Evolutionary conservation across 1,284 basidiomycete genomes (phyloP).

Genomic region (Malassezia nana): DNA sequence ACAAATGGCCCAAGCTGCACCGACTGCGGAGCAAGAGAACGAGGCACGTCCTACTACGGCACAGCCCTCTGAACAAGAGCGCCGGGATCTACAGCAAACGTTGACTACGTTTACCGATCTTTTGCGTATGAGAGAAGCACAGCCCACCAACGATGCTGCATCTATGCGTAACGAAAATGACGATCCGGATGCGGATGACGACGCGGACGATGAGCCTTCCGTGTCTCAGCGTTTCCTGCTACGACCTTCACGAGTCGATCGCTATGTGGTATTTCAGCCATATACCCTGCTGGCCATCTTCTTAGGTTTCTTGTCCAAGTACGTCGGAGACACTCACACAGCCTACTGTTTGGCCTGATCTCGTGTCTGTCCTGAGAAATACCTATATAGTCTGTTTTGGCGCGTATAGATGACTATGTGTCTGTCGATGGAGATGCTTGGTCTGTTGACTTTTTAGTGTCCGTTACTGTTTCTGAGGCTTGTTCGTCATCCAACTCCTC

Average conservation of each 20-base stretch:
- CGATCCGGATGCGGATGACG: slow-evolving; percentile 1
- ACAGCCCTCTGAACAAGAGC: background rate
- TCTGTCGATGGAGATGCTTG: background rate
- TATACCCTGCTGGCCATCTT: slow-evolving; percentile 8
- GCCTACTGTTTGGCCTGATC: slow-evolving; percentile 17
- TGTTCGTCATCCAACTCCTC: slow-evolving; percentile 4
- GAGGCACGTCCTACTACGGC: too few species aligned
- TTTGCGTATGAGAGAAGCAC: background rate
- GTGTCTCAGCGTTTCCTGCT: background rate
- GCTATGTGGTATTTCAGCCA: slow-evolving; percentile 7
- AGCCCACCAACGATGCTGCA: background rate
- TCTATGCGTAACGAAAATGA: background rate
- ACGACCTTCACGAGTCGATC: background rate
- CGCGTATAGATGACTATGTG: background rate
- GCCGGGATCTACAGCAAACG: background rate
- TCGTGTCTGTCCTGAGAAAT: background rate
- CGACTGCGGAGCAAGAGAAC: too few species aligned
- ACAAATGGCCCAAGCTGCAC: too few species aligned
- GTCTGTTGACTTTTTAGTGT: background rate
- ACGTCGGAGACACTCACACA: background rate
- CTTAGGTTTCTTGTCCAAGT: slow-evolving; percentile 9
- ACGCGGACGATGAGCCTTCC: background rate
- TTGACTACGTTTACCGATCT: background rate
- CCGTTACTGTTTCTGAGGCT: background rate
- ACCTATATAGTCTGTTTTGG: background rate